Evolutionary conservation across 495 filamentous ascomycete species (phyloP).

Genomic region (Parachaetomium inaequale): DNA sequence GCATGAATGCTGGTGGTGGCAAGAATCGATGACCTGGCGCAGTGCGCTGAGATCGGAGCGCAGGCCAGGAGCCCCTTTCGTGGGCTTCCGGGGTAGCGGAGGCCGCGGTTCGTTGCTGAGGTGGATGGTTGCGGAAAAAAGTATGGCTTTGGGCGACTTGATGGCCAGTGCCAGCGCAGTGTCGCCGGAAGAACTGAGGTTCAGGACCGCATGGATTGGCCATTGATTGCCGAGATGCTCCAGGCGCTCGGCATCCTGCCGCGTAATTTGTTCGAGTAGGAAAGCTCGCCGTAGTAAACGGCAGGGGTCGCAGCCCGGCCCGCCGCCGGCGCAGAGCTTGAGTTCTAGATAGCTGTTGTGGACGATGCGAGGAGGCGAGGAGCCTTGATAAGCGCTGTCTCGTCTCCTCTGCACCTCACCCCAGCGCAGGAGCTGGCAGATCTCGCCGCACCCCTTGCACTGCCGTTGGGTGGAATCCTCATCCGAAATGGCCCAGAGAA

Average conservation of each 20-base stretch:
- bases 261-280: slow-evolving; percentile 30
- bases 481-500: slow-evolving; percentile 21
- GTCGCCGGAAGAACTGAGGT: slow-evolving; percentile 18
- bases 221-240: slow-evolving; percentile 21
- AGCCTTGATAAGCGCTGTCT: slow-evolving; percentile 19
- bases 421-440: slow-evolving; percentile 32
- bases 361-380: slow-evolving; percentile 21
- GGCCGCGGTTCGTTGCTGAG: slow-evolving; percentile 10
- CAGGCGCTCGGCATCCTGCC: slow-evolving; percentile 21
- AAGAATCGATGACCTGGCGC: slow-evolving; percentile 22
- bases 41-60: slow-evolving; percentile 25
- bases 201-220: slow-evolving; percentile 24
- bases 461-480: slow-evolving; percentile 26
- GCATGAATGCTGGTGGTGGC: slow-evolving; percentile 30
- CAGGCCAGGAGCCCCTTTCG: slow-evolving; percentile 16
- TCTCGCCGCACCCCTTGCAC: slow-evolving; percentile 27
- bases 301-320: slow-evolving; percentile 30
- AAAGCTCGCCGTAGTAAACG: slow-evolving; percentile 28
- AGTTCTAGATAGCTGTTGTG: slow-evolving; percentile 32
- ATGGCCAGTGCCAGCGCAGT: slow-evolving; percentile 21
- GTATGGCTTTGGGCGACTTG: slow-evolving; percentile 3
- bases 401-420: slow-evolving; percentile 27
- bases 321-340: slow-evolving; percentile 22
- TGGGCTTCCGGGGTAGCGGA: slow-evolving; percentile 3
- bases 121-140: slow-evolving; percentile 23